Conservation (phyloP, 1,284 basidiomycete species). For the Pseudozyma thailandica region DNA sequence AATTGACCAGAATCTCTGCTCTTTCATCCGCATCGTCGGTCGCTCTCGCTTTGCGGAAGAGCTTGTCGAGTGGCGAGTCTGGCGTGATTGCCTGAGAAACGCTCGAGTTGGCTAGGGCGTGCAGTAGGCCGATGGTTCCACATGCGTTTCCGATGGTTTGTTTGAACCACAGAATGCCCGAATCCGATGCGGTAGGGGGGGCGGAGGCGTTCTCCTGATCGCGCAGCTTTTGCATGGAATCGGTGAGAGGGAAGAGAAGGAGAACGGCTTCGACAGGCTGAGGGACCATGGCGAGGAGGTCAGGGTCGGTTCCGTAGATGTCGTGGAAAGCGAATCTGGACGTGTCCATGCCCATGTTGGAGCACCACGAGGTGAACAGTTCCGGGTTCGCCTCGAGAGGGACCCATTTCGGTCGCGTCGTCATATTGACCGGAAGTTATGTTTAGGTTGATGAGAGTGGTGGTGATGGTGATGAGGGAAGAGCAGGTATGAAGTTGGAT, state of each 20-base stretch:
- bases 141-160: slow-evolving; percentile 68
- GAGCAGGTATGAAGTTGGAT: too few species aligned
- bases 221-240: slow-evolving; percentile 45
- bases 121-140: slow-evolving; percentile 67
- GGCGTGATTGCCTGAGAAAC: slow-evolving; percentile 44
- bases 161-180: slow-evolving; percentile 60
- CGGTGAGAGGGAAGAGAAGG: slow-evolving; percentile 71
- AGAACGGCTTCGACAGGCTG: slow-evolving; percentile 71
- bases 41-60: slow-evolving; percentile 50
- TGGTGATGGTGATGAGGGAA: not conserved
- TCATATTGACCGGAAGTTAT: slow-evolving; percentile 8
- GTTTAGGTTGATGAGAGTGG: not conserved
- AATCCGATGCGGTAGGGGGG: slow-evolving; percentile 12
- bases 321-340: slow-evolving; percentile 70
- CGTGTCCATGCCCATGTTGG: slow-evolving; percentile 59
- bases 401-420: slow-evolving; percentile 56
- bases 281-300: slow-evolving; percentile 70
- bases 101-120: slow-evolving; percentile 62
- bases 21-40: slow-evolving; percentile 29
- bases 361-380: slow-evolving; percentile 62
- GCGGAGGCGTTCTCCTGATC: slow-evolving; percentile 39
- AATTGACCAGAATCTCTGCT: slow-evolving; percentile 38
- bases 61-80: slow-evolving; percentile 49
- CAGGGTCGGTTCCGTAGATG: slow-evolving; percentile 71
- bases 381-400: slow-evolving; percentile 68